These are phyloP conservation scores for Sclerotinia trifoliorum DNA, from an alignment of 2,329 filamentous ascomycete species.

Conservation along the genomic window DNA sequence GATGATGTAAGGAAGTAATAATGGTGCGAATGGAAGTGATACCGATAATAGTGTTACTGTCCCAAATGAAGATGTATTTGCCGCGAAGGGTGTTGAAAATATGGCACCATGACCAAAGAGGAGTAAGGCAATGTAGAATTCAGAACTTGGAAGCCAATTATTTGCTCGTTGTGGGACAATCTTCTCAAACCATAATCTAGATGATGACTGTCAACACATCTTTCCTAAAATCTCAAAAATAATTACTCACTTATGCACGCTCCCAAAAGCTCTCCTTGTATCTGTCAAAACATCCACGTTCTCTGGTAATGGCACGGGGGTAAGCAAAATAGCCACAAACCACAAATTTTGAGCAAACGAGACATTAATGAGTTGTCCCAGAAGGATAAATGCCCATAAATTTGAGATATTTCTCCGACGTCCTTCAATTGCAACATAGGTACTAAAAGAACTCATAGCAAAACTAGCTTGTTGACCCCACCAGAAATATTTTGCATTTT, in stretches of 20 bases:
- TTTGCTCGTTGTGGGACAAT: slow-evolving; percentile 45
- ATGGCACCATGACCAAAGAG: slow-evolving; percentile 42
- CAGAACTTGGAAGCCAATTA: slow-evolving; percentile 46
- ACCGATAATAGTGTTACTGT: slow-evolving; percentile 40
- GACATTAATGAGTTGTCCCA: slow-evolving; percentile 59
- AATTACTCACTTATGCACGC: slow-evolving; percentile 19
- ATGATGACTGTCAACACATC: slow-evolving; percentile 28
- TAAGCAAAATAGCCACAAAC: slow-evolving; percentile 57
- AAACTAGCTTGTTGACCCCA: slow-evolving; percentile 62
- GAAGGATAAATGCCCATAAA: slow-evolving; percentile 54
- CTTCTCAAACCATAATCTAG: slow-evolving; percentile 39
- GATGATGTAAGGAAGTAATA: slow-evolving; percentile 48
- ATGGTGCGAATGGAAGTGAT: slow-evolving; percentile 46
- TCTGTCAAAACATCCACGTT: slow-evolving; percentile 34
- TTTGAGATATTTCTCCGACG: slow-evolving; percentile 55
- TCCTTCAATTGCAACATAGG: slow-evolving; percentile 59
- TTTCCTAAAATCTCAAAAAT: not conserved
- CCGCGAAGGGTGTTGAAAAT: slow-evolving; percentile 44
- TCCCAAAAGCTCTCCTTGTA: slow-evolving; percentile 1
- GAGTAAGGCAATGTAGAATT: slow-evolving; percentile 41
- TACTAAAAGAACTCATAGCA: slow-evolving; percentile 53
- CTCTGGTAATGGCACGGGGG: slow-evolving; percentile 48
- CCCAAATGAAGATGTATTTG: slow-evolving; percentile 45
- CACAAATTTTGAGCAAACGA: slow-evolving; percentile 64
- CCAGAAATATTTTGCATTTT: slow-evolving; percentile 56